Conservation (phyloP, 1,284 basidiomycete species). For the Cutaneotrichosporon sp. region DNA sequence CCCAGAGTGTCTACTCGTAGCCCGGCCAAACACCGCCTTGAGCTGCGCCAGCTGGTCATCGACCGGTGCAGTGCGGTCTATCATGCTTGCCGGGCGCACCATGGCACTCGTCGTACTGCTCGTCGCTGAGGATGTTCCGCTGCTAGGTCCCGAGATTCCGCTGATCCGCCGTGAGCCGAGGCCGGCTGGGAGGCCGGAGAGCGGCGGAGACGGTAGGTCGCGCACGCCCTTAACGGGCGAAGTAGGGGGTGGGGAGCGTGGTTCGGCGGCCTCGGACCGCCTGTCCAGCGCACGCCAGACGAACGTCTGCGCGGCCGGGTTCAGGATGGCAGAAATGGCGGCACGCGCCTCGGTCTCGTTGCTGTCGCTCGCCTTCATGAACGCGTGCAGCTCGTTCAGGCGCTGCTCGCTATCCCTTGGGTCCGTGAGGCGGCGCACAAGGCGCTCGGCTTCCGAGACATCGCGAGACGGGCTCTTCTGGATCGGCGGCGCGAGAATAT, state of each 20-base stretch:
- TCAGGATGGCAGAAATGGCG: slow-evolving; percentile 38
- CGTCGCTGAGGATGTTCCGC: background rate
- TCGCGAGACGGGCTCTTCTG: slow-evolving; percentile 57
- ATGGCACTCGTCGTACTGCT: slow-evolving; percentile 8
- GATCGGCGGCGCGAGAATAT: slow-evolving; percentile 2
- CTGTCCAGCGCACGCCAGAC: slow-evolving; percentile 43
- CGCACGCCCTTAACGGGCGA: slow-evolving; percentile 22
- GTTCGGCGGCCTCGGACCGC: slow-evolving; percentile 35
- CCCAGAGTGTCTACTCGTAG: slow-evolving; percentile 5
- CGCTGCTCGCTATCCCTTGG: slow-evolving; percentile 80
- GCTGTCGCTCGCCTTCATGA: slow-evolving; percentile 86
- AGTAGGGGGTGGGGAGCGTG: slow-evolving; percentile 25
- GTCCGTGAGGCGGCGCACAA: slow-evolving; percentile 68
- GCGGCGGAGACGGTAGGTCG: slow-evolving; percentile 23
- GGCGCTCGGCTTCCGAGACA: slow-evolving; percentile 43
- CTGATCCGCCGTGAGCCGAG: slow-evolving; percentile 16
- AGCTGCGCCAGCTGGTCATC: slow-evolving; percentile 47
- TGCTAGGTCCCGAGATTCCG: background rate
- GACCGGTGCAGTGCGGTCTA: slow-evolving; percentile 25
- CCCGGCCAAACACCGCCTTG: slow-evolving; percentile 41
- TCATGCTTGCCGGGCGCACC: slow-evolving; percentile 15
- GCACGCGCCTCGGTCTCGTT: slow-evolving; percentile 78
- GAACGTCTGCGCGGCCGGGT: slow-evolving; percentile 42
- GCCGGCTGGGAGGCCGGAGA: background rate
- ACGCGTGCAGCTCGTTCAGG: slow-evolving; percentile 93